These are phyloP conservation scores for Mycena belliarum DNA, from an alignment of 768 basidiomycete genomes.

Conservation along the genomic window DNA sequence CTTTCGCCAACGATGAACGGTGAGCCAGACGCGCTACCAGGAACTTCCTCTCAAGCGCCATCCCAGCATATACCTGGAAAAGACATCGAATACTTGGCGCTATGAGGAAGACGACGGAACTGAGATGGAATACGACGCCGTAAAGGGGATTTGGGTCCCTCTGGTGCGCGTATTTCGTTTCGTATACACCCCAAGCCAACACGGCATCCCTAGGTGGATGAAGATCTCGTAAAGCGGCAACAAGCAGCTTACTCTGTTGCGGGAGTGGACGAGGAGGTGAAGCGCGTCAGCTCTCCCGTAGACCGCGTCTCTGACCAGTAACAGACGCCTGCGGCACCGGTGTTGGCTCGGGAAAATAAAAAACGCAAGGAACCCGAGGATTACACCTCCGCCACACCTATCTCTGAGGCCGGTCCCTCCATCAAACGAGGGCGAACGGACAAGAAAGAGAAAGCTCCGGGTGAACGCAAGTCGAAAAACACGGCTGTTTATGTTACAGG, in stretches of 20 bases:
- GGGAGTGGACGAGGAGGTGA: slow-evolving; percentile 93
- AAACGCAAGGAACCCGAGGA: slow-evolving; percentile 78
- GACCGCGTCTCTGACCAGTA: slow-evolving; percentile 24
- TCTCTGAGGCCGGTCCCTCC: slow-evolving; percentile 48
- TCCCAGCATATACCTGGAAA: slow-evolving; percentile 74
- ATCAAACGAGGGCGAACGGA: slow-evolving; percentile 71
- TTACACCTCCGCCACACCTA: slow-evolving; percentile 58
- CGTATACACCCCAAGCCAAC: background rate
- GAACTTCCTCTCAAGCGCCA: background rate
- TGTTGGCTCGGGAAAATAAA: slow-evolving; percentile 76
- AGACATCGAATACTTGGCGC: slow-evolving; percentile 75
- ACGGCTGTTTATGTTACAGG: slow-evolving; percentile 90
- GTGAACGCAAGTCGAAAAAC: slow-evolving; percentile 80
- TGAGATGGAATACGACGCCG: slow-evolving; percentile 87
- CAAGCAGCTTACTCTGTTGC: slow-evolving; percentile 93
- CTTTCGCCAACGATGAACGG: slow-evolving; percentile 81
- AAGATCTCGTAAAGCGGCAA: slow-evolving; percentile 83
- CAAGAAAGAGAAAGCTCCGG: slow-evolving; percentile 43
- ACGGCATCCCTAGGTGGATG: slow-evolving; percentile 63
- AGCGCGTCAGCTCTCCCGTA: slow-evolving; percentile 27
- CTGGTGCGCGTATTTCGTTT: slow-evolving; percentile 58
- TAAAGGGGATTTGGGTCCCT: slow-evolving; percentile 79
- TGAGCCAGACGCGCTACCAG: slow-evolving; percentile 28
- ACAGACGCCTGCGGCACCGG: slow-evolving; percentile 84
- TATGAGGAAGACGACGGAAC: slow-evolving; percentile 87